phyloP scores from a whole-genome alignment of 2,329 filamentous ascomycete genomes.

The Didymella glomerata region DNA sequence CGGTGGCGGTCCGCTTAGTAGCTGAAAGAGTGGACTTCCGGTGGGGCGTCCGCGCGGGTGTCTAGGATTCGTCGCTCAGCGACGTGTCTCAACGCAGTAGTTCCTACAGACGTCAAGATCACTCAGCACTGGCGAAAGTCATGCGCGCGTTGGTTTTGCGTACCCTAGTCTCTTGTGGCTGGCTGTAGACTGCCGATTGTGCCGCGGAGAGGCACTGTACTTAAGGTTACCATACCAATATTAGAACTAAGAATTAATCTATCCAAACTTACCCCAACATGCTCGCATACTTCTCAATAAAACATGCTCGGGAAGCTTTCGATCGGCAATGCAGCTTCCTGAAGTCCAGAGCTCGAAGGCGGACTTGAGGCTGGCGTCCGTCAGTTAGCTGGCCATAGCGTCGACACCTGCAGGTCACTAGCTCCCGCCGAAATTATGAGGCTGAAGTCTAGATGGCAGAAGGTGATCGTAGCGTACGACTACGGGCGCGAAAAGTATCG shows the following conservation, averaged over 20 bases:
- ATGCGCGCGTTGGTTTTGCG: constrained; percentile 2
- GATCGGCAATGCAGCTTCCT: neutral
- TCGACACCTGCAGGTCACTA: constrained; percentile 27
- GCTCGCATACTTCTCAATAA: neutral
- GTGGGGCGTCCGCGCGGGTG: constrained; percentile 18
- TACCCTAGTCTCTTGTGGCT: constrained; percentile 16
- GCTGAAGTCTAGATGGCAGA: constrained; percentile 23
- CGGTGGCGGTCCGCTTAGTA: constrained; percentile 37
- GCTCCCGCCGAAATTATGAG: constrained; percentile 20
- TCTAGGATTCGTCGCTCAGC: constrained; percentile 3
- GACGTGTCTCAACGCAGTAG: constrained; percentile 1
- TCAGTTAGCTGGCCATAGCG: constrained; percentile 21
- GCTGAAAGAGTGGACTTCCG: constrained; percentile 33
- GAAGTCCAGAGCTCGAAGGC: constrained; percentile 5
- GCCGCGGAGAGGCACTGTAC: constrained; percentile 5
- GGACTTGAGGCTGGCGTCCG: constrained; percentile 12
- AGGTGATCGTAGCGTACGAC: constrained; percentile 7
- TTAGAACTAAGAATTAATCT: constrained; percentile 4
- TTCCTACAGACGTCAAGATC: constrained; percentile 1
- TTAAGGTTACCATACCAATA: constrained; percentile 7
- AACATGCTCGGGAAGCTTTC: neutral
- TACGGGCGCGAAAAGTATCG: neutral
- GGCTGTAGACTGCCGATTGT: constrained; percentile 13
- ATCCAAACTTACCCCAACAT: constrained; percentile 1
- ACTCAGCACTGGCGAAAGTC: constrained; percentile 8